Base-by-base conservation (phyloP, 768 basidiomycete species). In the Xerocomus potaroensis region DNA sequence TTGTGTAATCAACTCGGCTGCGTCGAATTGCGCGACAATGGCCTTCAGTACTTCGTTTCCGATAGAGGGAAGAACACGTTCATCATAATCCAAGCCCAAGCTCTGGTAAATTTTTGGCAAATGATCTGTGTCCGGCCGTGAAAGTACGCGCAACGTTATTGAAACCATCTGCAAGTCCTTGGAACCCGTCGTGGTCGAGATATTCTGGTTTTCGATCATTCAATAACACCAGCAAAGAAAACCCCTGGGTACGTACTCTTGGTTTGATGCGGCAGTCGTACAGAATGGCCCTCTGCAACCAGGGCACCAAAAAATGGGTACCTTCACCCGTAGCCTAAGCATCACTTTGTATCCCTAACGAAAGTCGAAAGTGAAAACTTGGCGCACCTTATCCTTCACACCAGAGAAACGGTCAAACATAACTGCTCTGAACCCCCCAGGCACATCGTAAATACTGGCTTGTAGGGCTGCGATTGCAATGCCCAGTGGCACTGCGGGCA, bases 81-180 rank as follows among this genome's bases (percentile, higher is more conserved):
- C 96, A 68, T 98, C 96, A 65, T 98, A 99, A 67, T 98, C 96
- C 68, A 90, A 66, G 36, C 96, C 96, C 47, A 99, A 77, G 58
- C 78, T 84, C 70, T 96, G 91, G 73, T 99, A 99, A 63, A 99
- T 95, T 71, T 82, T 90, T 16, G 95, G 64, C 22, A 99, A 76
- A 65, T 95, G 90, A 24, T 78, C 71, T 29, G 86, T 80, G 69
- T 98, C 93, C 15, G 96, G 96, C 41, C 94, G 76, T 19, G 92
- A 96, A 56, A 99, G 80, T 29, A 99, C 95, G 47, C 96, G 88
- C 41, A 98, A 79, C 0, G 95, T 98, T 44, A 99, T 84, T 27
- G 94, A 89, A 46, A 99, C 91, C 92, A 97, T 98, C 69, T 98
- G 95, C 70, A 99, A 72, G 66, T 99, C 93, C 65, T 98, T 98